Percentiles rank a stretch among this genome's conserved stretches.
phyloP scores from a whole-genome alignment of 2,329 filamentous ascomycete genomes.

The Ampelomyces quisqualis region DNA sequence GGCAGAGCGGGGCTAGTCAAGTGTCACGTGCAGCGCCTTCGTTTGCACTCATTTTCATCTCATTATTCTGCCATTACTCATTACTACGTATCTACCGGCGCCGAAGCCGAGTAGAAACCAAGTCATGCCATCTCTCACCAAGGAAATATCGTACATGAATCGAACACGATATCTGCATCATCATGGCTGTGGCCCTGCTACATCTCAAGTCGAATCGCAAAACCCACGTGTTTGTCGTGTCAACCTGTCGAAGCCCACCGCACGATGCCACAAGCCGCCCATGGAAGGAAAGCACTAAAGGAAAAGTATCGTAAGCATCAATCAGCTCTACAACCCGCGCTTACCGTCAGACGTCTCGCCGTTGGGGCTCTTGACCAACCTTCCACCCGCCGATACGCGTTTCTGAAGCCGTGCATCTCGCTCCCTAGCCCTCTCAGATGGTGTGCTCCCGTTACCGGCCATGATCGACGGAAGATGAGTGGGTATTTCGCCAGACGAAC shows the following conservation, averaged over 20 bases:
- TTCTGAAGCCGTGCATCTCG: conserved; percentile 43
- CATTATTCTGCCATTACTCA: conserved; percentile 15
- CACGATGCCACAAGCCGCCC: conserved; percentile 32
- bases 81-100: conserved; percentile 6
- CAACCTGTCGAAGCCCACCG: conserved; percentile 32
- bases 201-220: no score
- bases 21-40: conserved; percentile 6
- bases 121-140: no score
- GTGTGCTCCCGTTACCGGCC: conserved; percentile 45
- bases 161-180: no score
- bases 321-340: conserved; percentile 34
- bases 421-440: conserved; percentile 41
- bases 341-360: conserved; percentile 37
- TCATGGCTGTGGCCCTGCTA: no score
- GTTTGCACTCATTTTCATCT: neutral
- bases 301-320: conserved; percentile 32
- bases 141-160: neutral
- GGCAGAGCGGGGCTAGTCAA: conserved; percentile 12
- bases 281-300: conserved; percentile 40
- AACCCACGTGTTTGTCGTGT: conserved; percentile 4
- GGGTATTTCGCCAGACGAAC: conserved; percentile 58
- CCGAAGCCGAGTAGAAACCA: neutral
- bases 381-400: conserved; percentile 44
- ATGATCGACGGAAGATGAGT: conserved; percentile 60
- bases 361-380: conserved; percentile 41